These are phyloP conservation scores for Mariannaea elegans DNA, from an alignment of 2,329 filamentous ascomycete species.

Conservation along the genomic window DNA sequence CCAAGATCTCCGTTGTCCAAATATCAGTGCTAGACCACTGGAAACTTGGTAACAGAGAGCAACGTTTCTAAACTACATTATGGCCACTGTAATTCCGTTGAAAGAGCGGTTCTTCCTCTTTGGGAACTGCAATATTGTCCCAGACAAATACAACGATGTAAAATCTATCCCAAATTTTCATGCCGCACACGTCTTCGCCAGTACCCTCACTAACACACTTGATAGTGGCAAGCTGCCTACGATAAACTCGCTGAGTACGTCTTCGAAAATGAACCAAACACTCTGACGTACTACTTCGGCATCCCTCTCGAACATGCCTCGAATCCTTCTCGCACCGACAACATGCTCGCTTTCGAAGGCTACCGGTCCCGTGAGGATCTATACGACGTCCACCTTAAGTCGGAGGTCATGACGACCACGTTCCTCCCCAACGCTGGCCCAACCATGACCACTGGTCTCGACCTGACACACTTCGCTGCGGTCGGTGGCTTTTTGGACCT, in stretches of 20 bases:
- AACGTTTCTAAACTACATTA: not conserved
- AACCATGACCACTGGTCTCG: slow-evolving; percentile 35
- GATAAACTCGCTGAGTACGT: slow-evolving; percentile 49
- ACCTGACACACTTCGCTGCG: slow-evolving; percentile 34
- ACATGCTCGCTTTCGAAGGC: slow-evolving; percentile 37
- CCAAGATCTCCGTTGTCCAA: no score
- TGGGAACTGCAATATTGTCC: slow-evolving; percentile 48
- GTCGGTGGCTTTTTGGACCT: slow-evolving; percentile 36
- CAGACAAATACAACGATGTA: slow-evolving; percentile 46
- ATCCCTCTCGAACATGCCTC: slow-evolving; percentile 43
- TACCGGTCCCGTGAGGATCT: slow-evolving; percentile 30
- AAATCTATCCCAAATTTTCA: not conserved
- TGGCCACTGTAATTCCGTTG: slow-evolving; percentile 16
- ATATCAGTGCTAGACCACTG: not conserved
- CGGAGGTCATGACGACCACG: slow-evolving; percentile 27
- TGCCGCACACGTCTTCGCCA: no score
- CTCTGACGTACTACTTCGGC: slow-evolving; percentile 54
- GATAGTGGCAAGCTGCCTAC: slow-evolving; percentile 53
- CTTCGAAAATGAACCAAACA: slow-evolving; percentile 45
- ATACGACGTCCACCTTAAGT: slow-evolving; percentile 37
- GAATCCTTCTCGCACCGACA: slow-evolving; percentile 32
- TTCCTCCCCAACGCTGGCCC: slow-evolving; percentile 32
- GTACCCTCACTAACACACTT: not conserved
- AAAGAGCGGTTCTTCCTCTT: slow-evolving; percentile 32
- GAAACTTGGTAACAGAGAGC: not conserved